Evolutionary conservation across 1,139 yeast species (phyloP), one percentile per base, ranked within the genome.

Genomic region (Kurtzmaniella quercitrusa): DNA sequence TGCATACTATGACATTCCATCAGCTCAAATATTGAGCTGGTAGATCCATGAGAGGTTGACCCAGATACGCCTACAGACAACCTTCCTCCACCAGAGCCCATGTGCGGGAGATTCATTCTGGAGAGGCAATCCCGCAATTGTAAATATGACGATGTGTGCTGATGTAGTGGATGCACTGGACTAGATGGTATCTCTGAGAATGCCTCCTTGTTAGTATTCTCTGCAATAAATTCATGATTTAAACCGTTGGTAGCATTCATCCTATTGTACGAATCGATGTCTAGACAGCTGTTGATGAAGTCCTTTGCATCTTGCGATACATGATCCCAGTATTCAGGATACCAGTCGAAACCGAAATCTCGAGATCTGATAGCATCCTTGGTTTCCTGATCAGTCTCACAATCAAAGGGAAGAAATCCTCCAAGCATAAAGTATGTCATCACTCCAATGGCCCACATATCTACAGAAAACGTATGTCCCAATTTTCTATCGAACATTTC

Each of bases 391-490:
- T 82, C 84, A 6, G 81, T 76, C 46, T 85, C 93, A 50, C 91
- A 78, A 54, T 85, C 93, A 60, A 85, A 85, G 0, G 94, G 94
- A 62, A 85, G 80, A 56, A 84, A 85, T 1, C 93, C 93, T 51
- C 85, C 76, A 11, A 83, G 70, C 76, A 84, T 73, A 54, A 85
- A 84, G 58, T 85, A 85, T 1, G 84, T 75, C 36, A 83, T 67
- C 6, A 85, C 91, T 1, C 93, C 93, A 21, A 85, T 66, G 0
- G 93, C 85, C 94, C 94, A 85, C 31, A 85, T 70, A 57, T 85
- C 94, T 0, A 83, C 85, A 1, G 76, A 73, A 50, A 67, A 72
- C 18, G 77, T 77, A 53, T 85, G 85, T 16, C 84, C 83, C 33
- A 63, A 57, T 45, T 75, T 66, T 18, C 68, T 60, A 45, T 76